Evolutionary conservation across 371 early-diverging fungal species (phyloP).

Genomic region (Haplosporangium sp.): DNA sequence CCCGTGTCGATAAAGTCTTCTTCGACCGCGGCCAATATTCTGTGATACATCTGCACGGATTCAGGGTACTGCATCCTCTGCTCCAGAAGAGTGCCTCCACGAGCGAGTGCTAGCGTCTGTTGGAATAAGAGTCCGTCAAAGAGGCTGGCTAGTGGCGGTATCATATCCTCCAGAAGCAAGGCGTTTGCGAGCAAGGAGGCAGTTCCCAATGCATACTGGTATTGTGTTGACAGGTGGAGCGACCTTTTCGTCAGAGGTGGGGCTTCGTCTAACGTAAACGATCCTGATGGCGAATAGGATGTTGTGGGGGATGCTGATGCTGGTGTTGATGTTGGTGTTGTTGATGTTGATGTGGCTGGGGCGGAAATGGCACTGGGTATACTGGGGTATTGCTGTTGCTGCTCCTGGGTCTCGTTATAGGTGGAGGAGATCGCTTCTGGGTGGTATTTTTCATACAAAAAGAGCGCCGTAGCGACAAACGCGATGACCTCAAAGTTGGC

Average conservation of each 20-base stretch:
- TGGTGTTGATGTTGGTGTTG: background rate
- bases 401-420: background rate
- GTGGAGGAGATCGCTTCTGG: conserved; percentile 10
- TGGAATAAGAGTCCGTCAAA: conserved; percentile 54
- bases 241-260: conserved; percentile 50
- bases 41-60: conserved; percentile 25
- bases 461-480: conserved; percentile 44
- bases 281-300: background rate
- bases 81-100: conserved; percentile 44
- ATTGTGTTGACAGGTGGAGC: conserved; percentile 48
- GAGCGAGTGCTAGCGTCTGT: conserved; percentile 43
- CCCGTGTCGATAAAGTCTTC: conserved; percentile 49
- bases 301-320: background rate
- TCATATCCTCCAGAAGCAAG: conserved; percentile 43
- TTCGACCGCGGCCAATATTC: conserved; percentile 39
- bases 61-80: conserved; percentile 33
- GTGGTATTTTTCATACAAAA: conserved; percentile 33
- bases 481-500: conserved; percentile 54
- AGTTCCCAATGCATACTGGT: conserved; percentile 41
- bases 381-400: conserved; percentile 9
- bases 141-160: conserved; percentile 29
- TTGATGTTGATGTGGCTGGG: no score
- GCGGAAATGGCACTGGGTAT: no score
- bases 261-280: conserved; percentile 23
- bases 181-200: conserved; percentile 44